Percentiles rank a stretch among this genome's conserved stretches.
phyloP scores from a whole-genome alignment of 2,329 filamentous ascomycete species.

The Lasiodiplodia citricola region DNA sequence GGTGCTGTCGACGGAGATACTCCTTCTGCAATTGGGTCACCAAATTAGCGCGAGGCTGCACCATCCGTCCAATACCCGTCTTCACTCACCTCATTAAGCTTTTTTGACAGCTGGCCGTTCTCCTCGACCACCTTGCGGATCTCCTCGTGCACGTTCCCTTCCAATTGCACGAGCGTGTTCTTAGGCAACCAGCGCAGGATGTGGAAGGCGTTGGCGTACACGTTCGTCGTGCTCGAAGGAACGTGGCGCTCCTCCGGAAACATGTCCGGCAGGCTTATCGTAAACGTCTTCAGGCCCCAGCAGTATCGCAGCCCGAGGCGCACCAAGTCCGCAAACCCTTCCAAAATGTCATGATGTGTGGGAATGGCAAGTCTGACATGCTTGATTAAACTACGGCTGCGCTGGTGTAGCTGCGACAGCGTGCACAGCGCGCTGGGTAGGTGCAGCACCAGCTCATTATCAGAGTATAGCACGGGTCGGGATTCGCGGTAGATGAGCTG shows the following conservation, averaged over 20 bases:
- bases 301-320: conserved; percentile 53
- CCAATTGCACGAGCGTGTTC: conserved; percentile 47
- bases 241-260: conserved; percentile 37
- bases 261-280: conserved; percentile 44
- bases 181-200: conserved; percentile 53
- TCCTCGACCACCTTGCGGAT: conserved; percentile 50
- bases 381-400: conserved; percentile 50
- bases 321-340: conserved; percentile 53
- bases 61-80: background rate
- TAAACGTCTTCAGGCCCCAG: conserved; percentile 50
- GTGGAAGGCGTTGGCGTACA: conserved; percentile 55
- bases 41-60: background rate
- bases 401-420: conserved; percentile 49
- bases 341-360: conserved; percentile 53
- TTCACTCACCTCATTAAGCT: conserved; percentile 47
- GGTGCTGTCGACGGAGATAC: conserved; percentile 44
- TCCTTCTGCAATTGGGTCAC: conserved; percentile 31
- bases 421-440: conserved; percentile 46
- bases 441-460: conserved; percentile 47
- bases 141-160: conserved; percentile 46
- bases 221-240: conserved; percentile 43
- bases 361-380: conserved; percentile 51
- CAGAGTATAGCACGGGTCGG: conserved; percentile 47
- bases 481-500: conserved; percentile 49
- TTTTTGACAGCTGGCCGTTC: conserved; percentile 47